Evolutionary conservation across 2,329 filamentous ascomycete species (phyloP).

Genomic region (Allantophomopsis lycopodina): DNA sequence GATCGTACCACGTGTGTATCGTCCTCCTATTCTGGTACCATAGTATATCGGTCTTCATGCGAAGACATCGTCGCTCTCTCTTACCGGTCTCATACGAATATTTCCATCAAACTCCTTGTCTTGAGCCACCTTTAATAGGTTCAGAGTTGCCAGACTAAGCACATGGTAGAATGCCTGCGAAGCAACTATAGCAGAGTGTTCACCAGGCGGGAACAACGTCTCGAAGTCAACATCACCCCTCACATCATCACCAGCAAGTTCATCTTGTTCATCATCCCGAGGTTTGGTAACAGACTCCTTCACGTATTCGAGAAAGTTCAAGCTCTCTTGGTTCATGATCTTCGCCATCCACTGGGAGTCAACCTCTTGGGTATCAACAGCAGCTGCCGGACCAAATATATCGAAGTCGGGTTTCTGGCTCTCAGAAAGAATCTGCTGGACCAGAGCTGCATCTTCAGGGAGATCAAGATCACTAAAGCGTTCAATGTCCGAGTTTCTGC

Average conservation of each 20-base stretch:
- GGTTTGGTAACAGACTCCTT: conserved; percentile 25
- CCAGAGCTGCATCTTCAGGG: conserved; percentile 2
- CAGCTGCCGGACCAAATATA: conserved; percentile 21
- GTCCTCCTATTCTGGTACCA: too few relatives aligned
- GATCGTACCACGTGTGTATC: too few relatives aligned
- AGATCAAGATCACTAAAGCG: conserved; percentile 11
- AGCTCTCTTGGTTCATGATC: conserved; percentile 40
- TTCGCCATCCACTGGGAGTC: conserved; percentile 32
- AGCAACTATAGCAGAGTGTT: conserved; percentile 42
- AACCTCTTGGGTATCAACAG: conserved; percentile 33
- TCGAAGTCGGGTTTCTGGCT: conserved; percentile 24
- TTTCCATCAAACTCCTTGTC: conserved; percentile 3
- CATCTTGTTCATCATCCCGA: conserved; percentile 14
- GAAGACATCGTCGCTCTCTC: not conserved
- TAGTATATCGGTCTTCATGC: too few relatives aligned
- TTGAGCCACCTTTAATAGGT: conserved; percentile 49
- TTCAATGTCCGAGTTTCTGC: conserved; percentile 5
- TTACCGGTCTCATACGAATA: not conserved
- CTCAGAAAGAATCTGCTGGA: conserved; percentile 3
- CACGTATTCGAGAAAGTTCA: conserved; percentile 51
- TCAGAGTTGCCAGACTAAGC: conserved; percentile 55
- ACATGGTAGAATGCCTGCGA: conserved; percentile 67
- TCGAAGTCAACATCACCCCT: conserved; percentile 48
- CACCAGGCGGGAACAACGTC: conserved; percentile 45
- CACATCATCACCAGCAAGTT: conserved; percentile 8